Evolutionary conservation across 768 basidiomycete species (phyloP).

Genomic region (Mycena galopus): DNA sequence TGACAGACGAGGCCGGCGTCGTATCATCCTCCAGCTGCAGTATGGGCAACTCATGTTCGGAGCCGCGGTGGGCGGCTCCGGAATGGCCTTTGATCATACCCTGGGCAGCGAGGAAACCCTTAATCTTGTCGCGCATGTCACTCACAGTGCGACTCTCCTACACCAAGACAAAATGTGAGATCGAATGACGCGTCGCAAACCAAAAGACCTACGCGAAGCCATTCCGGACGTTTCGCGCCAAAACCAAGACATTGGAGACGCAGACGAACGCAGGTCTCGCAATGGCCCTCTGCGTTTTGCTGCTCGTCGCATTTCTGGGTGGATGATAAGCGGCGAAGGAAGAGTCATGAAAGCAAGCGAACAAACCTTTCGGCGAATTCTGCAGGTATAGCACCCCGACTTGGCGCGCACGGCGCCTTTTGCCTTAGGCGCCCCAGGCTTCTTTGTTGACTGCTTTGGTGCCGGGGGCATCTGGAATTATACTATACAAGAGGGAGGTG

Average conservation of each 20-base stretch:
- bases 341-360: conserved; percentile 18
- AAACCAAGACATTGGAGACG: conserved; percentile 89
- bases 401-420: conserved; percentile 89
- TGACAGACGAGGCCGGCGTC: conserved; percentile 55
- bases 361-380: conserved; percentile 84
- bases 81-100: conserved; percentile 94
- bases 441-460: conserved; percentile 60
- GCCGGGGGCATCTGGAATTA: conserved; percentile 51
- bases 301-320: conserved; percentile 88
- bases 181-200: conserved; percentile 18
- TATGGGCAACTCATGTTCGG: conserved; percentile 69
- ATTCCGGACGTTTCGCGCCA: conserved; percentile 87
- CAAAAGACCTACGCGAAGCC: conserved; percentile 76
- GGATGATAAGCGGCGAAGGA: conserved; percentile 34
- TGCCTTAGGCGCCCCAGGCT: conserved; percentile 71
- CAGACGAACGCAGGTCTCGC: conserved; percentile 83
- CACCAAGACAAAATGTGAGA: conserved; percentile 15
- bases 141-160: conserved; percentile 80
- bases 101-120: conserved; percentile 81
- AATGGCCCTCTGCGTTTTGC: conserved; percentile 69
- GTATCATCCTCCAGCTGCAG: conserved; percentile 62
- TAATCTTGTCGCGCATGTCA: conserved; percentile 82
- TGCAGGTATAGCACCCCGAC: conserved; percentile 91
- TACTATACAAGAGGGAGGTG: conserved; percentile 23
- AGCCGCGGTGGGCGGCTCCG: conserved; percentile 70